These are phyloP conservation scores for Penicillium sp. DNA, from an alignment of 2,329 filamentous ascomycete genomes.

Conservation along the genomic window DNA sequence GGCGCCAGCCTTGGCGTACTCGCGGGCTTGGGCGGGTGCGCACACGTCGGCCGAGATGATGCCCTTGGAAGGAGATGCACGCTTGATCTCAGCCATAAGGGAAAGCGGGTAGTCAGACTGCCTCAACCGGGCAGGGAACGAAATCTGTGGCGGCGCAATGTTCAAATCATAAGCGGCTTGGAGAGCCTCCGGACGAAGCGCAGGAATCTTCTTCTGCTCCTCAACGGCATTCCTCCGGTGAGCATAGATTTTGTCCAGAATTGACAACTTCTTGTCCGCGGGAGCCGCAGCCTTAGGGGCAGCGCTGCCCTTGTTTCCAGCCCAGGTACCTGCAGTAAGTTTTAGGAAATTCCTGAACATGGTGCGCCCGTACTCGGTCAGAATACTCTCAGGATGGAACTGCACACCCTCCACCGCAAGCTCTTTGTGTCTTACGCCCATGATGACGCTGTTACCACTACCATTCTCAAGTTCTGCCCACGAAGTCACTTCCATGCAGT, in stretches of 20 bases:
- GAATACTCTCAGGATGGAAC: constrained; percentile 96
- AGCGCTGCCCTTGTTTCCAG: constrained; percentile 64
- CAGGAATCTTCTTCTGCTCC: constrained; percentile 81
- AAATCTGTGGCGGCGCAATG: constrained; percentile 79
- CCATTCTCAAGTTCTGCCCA: constrained; percentile 75
- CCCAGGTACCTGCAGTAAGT: constrained; percentile 90
- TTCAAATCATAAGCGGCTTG: constrained; percentile 85
- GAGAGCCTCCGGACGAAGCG: constrained; percentile 78
- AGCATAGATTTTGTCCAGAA: constrained; percentile 87
- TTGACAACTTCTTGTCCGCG: constrained; percentile 71
- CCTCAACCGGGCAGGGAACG: constrained; percentile 76
- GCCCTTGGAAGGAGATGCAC: constrained; percentile 94
- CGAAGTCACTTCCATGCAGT: constrained; percentile 84
- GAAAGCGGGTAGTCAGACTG: constrained; percentile 86
- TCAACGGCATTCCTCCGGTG: constrained; percentile 76
- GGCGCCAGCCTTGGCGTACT: constrained; percentile 90
- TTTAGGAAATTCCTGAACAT: constrained; percentile 93
- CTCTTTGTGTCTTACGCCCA: constrained; percentile 94
- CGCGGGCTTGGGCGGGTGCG: constrained; percentile 85
- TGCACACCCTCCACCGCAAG: constrained; percentile 93
- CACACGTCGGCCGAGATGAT: constrained; percentile 86
- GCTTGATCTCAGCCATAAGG: constrained; percentile 95
- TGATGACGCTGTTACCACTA: constrained; percentile 83
- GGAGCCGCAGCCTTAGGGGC: constrained; percentile 32
- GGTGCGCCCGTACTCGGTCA: constrained; percentile 81